A percentile compares a stretch with the other conserved stretches of the same genome.
phyloP scores from a whole-genome alignment of 2,329 filamentous ascomycete species.

The Cladosporium sp. region DNA sequence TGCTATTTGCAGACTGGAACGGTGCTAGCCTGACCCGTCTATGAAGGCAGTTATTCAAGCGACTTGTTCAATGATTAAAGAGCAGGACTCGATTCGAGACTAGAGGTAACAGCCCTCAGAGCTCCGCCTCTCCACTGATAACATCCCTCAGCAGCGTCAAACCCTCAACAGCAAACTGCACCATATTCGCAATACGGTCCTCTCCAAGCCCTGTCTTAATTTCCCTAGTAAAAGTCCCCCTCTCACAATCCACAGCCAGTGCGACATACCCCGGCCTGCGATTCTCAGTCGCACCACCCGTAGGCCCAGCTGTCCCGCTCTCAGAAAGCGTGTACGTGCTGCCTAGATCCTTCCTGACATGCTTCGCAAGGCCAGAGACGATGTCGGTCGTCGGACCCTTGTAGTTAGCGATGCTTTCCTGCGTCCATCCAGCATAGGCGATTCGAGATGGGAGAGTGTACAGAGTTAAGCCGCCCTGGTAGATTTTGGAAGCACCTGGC shows the following conservation, averaged over 20 bases:
- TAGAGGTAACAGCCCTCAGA: conserved; percentile 17
- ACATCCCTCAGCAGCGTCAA: conserved; percentile 59
- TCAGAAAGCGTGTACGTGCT: conserved; percentile 61
- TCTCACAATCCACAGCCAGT: conserved; percentile 57
- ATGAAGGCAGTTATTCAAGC: neutral
- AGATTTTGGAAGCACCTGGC: conserved; percentile 59
- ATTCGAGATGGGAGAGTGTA: conserved; percentile 61
- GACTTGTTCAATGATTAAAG: too few species aligned
- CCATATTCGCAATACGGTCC: conserved; percentile 63
- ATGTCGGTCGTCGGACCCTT: conserved; percentile 60
- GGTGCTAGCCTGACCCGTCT: too few species aligned
- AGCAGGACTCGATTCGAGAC: neutral
- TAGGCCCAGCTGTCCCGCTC: conserved; percentile 65
- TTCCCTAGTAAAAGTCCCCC: conserved; percentile 56
- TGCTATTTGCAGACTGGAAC: too few species aligned
- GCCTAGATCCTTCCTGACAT: conserved; percentile 56
- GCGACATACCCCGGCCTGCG: conserved; percentile 65
- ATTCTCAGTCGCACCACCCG: conserved; percentile 57
- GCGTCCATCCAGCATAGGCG: conserved; percentile 62
- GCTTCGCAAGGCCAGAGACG: conserved; percentile 57
- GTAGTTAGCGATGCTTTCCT: conserved; percentile 54
- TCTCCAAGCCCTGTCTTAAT: conserved; percentile 55
- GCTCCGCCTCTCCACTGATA: conserved; percentile 48
- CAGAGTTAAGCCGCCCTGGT: conserved; percentile 63
- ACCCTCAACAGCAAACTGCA: conserved; percentile 60